A percentile compares a stretch with the other conserved stretches of the same genome.
These are phyloP conservation scores for Phytophthora citricola DNA, from an alignment of 352 stramenopile species.

Conservation along the genomic window DNA sequence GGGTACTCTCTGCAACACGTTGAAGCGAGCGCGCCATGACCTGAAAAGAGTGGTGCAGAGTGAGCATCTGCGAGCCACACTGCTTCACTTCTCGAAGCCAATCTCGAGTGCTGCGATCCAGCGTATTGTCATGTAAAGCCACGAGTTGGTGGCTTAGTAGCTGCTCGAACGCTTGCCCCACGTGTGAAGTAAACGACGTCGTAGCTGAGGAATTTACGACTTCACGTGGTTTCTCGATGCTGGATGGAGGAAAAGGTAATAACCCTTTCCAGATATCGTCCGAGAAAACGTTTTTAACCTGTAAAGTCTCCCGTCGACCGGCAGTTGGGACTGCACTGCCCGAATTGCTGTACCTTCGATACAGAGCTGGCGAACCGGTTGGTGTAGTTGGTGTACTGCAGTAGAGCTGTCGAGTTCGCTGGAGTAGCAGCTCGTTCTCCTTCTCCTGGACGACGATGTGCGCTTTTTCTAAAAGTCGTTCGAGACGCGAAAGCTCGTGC, in stretches of 20 bases:
- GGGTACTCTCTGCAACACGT: slow-evolving; percentile 53
- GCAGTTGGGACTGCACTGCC: slow-evolving; percentile 5
- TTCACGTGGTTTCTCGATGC: slow-evolving; percentile 6
- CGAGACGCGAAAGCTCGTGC: slow-evolving; percentile 68
- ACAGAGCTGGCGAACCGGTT: neutral
- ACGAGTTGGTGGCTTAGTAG: slow-evolving; percentile 59
- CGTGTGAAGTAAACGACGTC: slow-evolving; percentile 53
- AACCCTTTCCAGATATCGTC: slow-evolving; percentile 67
- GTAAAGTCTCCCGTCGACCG: slow-evolving; percentile 22
- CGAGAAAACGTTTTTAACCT: slow-evolving; percentile 45
- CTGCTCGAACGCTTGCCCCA: slow-evolving; percentile 66
- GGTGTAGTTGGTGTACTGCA: slow-evolving; percentile 10
- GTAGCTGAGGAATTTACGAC: neutral
- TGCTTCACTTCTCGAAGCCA: slow-evolving; percentile 66
- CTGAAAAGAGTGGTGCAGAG: slow-evolving; percentile 69
- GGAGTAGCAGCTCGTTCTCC: slow-evolving; percentile 62
- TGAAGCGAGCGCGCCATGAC: slow-evolving; percentile 62
- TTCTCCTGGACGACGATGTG: slow-evolving; percentile 57
- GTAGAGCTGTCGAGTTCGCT: slow-evolving; percentile 66
- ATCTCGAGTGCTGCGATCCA: slow-evolving; percentile 64
- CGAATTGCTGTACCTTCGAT: slow-evolving; percentile 17
- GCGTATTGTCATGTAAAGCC: slow-evolving; percentile 54
- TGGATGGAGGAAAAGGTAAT: slow-evolving; percentile 30
- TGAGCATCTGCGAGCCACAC: slow-evolving; percentile 61
- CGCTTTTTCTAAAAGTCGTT: slow-evolving; percentile 68